A percentile compares a stretch with the other conserved stretches of the same genome.
These are phyloP conservation scores for Paecilomyces fulvus DNA, from an alignment of 2,329 filamentous ascomycete species.

Conservation along the genomic window DNA sequence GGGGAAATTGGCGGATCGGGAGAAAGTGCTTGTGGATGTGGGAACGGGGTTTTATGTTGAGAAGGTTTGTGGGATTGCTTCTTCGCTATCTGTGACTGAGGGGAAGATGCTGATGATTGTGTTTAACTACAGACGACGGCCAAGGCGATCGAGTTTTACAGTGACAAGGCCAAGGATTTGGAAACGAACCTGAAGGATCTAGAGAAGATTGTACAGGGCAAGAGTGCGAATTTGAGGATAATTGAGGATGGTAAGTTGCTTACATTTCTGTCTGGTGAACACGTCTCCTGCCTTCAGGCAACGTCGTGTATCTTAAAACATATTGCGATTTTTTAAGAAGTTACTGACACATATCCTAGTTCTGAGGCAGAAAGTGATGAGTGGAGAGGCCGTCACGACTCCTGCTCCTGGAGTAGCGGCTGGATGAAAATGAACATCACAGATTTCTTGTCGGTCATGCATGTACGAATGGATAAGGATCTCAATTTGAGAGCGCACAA, in stretches of 20 bases:
- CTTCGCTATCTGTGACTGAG: neutral
- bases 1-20: slow-evolving; percentile 64
- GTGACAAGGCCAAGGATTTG: slow-evolving; percentile 58
- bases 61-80: slow-evolving; percentile 51
- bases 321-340: neutral
- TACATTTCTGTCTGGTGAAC: neutral
- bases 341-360: slow-evolving; percentile 27
- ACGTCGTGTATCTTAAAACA: slow-evolving; percentile 4
- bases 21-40: slow-evolving; percentile 80
- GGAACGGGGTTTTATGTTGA: slow-evolving; percentile 93
- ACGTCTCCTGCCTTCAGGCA: neutral
- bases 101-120: slow-evolving; percentile 4
- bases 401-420: slow-evolving; percentile 22
- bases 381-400: slow-evolving; percentile 30
- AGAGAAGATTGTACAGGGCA: slow-evolving; percentile 61
- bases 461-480: neutral
- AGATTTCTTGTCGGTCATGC: neutral
- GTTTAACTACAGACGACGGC: slow-evolving; percentile 38
- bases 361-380: slow-evolving; percentile 45
- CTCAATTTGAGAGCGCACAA: neutral
- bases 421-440: slow-evolving; percentile 7
- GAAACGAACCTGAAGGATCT: slow-evolving; percentile 57
- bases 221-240: slow-evolving; percentile 74
- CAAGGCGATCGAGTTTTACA: slow-evolving; percentile 60
- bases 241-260: slow-evolving; percentile 70